A percentile compares a stretch with the other conserved stretches of the same genome.
Conservation (phyloP, 257 asterid species). For the Asclepias syriaca region DNA sequence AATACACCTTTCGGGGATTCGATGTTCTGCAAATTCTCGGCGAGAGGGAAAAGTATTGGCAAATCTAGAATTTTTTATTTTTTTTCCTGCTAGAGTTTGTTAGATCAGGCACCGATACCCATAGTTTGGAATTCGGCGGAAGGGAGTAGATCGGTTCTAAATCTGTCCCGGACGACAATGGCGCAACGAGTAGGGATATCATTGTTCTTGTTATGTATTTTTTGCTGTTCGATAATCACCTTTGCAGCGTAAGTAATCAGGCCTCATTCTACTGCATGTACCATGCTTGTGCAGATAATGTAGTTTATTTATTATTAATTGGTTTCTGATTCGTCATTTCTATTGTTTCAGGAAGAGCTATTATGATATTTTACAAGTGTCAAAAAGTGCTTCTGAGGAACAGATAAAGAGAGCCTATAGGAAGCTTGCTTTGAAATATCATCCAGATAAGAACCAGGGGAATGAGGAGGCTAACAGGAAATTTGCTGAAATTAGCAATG, state of each 20-base stretch:
- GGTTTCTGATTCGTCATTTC: background rate
- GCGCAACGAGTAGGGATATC: conserved; percentile 63
- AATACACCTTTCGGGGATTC: background rate
- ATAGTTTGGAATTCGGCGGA: conserved; percentile 17
- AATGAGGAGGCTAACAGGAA: conserved; percentile 89
- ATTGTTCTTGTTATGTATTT: conserved; percentile 41
- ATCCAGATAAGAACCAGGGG: conserved; percentile 87
- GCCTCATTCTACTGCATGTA: background rate
- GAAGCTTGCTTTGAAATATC: conserved; percentile 92
- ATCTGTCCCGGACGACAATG: conserved; percentile 47
- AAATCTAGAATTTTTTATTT: background rate
- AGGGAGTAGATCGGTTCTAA: conserved; percentile 13
- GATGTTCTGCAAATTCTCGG: conserved; percentile 13
- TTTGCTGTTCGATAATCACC: conserved; percentile 46
- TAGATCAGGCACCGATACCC: conserved; percentile 35
- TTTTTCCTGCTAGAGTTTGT: background rate
- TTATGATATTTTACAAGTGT: conserved; percentile 74
- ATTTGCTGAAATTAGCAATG: conserved; percentile 91
- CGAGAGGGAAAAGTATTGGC: conserved; percentile 15
- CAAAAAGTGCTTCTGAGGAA: conserved; percentile 78
- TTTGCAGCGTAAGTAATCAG: conserved; percentile 66
- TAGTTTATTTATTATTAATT: background rate
- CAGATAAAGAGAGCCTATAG: conserved; percentile 90
- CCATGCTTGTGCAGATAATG: background rate
- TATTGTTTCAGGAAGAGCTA: conserved; percentile 61